phyloP scores from a whole-genome alignment of 23 red algal genomes.

The Gracilaria caudata region DNA sequence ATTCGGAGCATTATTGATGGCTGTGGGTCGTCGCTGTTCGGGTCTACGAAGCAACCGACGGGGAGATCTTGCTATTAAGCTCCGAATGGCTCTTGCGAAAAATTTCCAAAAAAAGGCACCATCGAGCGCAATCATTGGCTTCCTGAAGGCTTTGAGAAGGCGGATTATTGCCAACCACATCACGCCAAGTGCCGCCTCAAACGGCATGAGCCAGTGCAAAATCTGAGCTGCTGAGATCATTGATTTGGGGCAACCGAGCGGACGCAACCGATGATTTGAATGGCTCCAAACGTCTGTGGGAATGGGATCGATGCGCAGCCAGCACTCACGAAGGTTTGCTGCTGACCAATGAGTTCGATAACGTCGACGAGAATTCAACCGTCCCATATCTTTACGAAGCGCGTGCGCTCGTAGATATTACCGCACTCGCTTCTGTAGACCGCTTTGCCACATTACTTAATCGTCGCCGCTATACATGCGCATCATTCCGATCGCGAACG shows the following conservation, averaged over 20 bases:
- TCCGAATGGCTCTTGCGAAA: background rate
- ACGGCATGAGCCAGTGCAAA: background rate
- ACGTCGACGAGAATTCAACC: too few species aligned
- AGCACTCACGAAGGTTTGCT: background rate
- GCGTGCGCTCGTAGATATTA: background rate
- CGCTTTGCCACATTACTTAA: too few species aligned
- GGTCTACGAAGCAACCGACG: background rate
- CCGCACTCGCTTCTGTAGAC: too few species aligned
- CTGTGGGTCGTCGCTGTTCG: too few species aligned
- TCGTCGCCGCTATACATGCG: too few species aligned
- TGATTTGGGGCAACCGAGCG: background rate
- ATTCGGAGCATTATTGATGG: too few species aligned
- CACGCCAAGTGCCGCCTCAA: background rate
- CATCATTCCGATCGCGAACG: too few species aligned
- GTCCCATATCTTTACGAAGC: too few species aligned
- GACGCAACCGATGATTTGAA: background rate
- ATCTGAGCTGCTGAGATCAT: conserved; percentile 9
- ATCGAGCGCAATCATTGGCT: background rate
- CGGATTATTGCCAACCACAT: background rate
- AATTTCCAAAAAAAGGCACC: background rate
- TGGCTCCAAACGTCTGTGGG: background rate
- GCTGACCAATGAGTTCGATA: background rate
- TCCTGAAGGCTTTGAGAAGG: background rate
- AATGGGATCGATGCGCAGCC: background rate
- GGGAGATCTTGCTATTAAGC: conserved; percentile 1